Evolutionary conservation across 2,329 filamentous ascomycete species (phyloP).

Genomic region (Aschersonia sp.): DNA sequence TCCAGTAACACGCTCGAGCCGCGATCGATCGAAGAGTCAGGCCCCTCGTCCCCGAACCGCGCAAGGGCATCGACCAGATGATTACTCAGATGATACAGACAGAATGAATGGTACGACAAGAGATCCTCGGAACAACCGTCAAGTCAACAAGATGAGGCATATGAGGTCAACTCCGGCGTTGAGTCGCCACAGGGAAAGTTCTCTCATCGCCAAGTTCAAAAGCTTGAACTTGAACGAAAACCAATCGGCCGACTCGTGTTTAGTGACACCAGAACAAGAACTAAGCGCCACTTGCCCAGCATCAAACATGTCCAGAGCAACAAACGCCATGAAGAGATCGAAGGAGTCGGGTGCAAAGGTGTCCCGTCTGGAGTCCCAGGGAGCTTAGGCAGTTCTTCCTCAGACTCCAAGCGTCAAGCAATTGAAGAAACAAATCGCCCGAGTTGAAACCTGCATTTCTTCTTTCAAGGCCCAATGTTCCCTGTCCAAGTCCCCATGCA

Average conservation of each 20-base stretch:
- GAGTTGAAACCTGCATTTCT: constrained; percentile 17
- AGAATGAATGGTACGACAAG: constrained; percentile 20
- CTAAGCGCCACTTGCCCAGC: constrained; percentile 14
- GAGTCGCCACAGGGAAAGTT: constrained; percentile 26
- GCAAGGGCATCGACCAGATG: constrained; percentile 24
- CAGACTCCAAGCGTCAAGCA: constrained; percentile 18
- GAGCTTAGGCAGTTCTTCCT: constrained; percentile 17
- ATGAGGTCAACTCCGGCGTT: constrained; percentile 13
- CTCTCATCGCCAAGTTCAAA: constrained; percentile 22
- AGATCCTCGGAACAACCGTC: constrained; percentile 5
- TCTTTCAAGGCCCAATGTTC: constrained; percentile 19
- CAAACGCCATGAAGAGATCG: constrained; percentile 7
- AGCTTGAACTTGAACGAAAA: constrained; percentile 23
- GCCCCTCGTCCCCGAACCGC: constrained; percentile 21
- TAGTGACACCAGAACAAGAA: constrained; percentile 26
- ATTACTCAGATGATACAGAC: constrained; percentile 20
- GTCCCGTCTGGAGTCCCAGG: constrained; percentile 8
- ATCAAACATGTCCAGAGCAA: constrained; percentile 1
- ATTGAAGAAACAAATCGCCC: constrained; percentile 16
- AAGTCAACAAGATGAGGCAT: constrained; percentile 11
- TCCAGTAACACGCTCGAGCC: constrained; percentile 33
- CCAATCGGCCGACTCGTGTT: constrained; percentile 17
- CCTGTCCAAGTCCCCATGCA: constrained; percentile 27
- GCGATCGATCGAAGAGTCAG: constrained; percentile 26
- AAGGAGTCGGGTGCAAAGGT: constrained; percentile 5